phyloP scores from a whole-genome alignment of 1,284 basidiomycete genomes.

The Ceraceosorus guamensis region DNA sequence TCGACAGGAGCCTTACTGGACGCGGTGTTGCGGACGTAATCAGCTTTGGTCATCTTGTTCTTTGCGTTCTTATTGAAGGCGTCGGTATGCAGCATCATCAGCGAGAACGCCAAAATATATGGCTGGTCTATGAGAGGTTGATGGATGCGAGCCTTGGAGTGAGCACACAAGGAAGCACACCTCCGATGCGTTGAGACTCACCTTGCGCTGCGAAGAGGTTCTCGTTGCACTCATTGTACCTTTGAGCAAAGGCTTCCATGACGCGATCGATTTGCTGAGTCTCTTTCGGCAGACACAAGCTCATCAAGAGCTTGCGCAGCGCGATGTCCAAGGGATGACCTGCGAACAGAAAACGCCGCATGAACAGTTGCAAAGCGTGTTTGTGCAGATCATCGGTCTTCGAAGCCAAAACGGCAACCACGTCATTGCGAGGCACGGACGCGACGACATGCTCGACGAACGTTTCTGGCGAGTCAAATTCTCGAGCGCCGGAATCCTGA shows the following conservation, averaged over 20 bases:
- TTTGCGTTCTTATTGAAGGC: slow-evolving; percentile 96
- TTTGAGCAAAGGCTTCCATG: slow-evolving; percentile 84
- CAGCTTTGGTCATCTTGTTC: slow-evolving; percentile 70
- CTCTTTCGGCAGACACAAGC: slow-evolving; percentile 81
- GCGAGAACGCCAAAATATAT: slow-evolving; percentile 91
- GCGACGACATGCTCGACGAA: slow-evolving; percentile 24
- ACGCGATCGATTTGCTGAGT: slow-evolving; percentile 98
- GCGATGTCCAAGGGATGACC: slow-evolving; percentile 84
- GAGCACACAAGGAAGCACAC: no score
- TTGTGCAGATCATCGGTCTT: slow-evolving; percentile 69
- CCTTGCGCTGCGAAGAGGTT: slow-evolving; percentile 58
- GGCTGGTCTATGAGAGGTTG: slow-evolving; percentile 64
- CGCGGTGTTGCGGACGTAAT: slow-evolving; percentile 35
- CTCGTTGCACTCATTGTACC: slow-evolving; percentile 78
- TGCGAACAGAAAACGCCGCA: slow-evolving; percentile 71
- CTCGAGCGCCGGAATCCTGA: slow-evolving; percentile 2
- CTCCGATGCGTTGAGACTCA: neutral
- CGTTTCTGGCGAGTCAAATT: slow-evolving; percentile 20
- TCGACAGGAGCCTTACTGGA: slow-evolving; percentile 75
- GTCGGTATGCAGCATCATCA: slow-evolving; percentile 98
- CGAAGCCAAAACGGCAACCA: slow-evolving; percentile 32
- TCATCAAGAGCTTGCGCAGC: slow-evolving; percentile 80
- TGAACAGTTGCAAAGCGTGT: slow-evolving; percentile 65
- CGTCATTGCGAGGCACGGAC: slow-evolving; percentile 19
- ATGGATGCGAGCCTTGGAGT: neutral